Conservation (phyloP, 1,284 basidiomycete genomes). For the Puccinia hordei region DNA sequence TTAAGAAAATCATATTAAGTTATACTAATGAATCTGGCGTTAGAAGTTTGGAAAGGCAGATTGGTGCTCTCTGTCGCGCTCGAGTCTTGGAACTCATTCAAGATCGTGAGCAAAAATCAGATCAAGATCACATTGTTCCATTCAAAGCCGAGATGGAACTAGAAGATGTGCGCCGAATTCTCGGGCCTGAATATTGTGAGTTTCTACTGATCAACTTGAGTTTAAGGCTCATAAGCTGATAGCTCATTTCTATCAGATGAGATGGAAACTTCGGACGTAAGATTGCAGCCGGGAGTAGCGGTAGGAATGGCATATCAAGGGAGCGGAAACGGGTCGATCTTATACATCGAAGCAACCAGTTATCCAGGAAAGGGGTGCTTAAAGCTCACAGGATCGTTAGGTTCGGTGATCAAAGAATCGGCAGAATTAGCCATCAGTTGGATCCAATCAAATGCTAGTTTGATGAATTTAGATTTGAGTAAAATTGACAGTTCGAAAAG, state of each 20-base stretch:
- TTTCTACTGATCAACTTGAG: too few species aligned
- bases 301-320: slow-evolving; percentile 87
- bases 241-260: slow-evolving; percentile 57
- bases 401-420: slow-evolving; percentile 85
- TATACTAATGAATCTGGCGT: slow-evolving; percentile 90
- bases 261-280: slow-evolving; percentile 38
- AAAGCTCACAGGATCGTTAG: slow-evolving; percentile 61
- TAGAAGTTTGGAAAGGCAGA: slow-evolving; percentile 81
- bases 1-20: slow-evolving; percentile 71
- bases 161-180: slow-evolving; percentile 76
- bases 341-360: slow-evolving; percentile 63
- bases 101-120: slow-evolving; percentile 62
- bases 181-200: slow-evolving; percentile 76
- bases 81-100: slow-evolving; percentile 89
- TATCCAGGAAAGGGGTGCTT: slow-evolving; percentile 54
- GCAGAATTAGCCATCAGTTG: slow-evolving; percentile 82
- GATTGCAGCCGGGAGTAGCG: slow-evolving; percentile 57
- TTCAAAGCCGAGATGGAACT: slow-evolving; percentile 71
- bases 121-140: slow-evolving; percentile 54
- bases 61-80: slow-evolving; percentile 78
- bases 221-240: too few species aligned
- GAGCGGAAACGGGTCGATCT: slow-evolving; percentile 79
- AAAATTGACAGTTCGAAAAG: slow-evolving; percentile 68
- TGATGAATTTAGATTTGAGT: slow-evolving; percentile 70
- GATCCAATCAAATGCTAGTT: slow-evolving; percentile 78